Conservation (phyloP, 768 basidiomycete species). For the Tylopilus vinaceipallidus region DNA sequence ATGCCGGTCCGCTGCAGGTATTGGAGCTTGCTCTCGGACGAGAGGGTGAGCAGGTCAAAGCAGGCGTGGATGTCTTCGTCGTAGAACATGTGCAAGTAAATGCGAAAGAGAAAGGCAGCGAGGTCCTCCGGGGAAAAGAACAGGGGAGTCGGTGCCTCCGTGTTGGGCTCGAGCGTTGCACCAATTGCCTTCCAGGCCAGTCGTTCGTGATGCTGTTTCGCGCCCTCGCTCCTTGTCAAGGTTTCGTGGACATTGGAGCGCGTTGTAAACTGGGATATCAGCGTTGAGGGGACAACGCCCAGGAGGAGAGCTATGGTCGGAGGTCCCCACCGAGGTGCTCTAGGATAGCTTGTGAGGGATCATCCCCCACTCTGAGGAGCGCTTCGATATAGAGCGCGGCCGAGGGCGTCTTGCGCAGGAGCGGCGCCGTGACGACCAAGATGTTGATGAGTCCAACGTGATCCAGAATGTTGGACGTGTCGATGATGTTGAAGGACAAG, state of each 20-base stretch:
- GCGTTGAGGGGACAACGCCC: conserved; percentile 22
- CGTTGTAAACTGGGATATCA: conserved; percentile 25
- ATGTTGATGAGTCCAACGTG: conserved; percentile 28
- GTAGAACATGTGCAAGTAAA: conserved; percentile 29
- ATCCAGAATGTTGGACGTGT: conserved; percentile 31
- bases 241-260: conserved; percentile 24
- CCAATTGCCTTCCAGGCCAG: conserved; percentile 24
- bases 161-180: too few species aligned
- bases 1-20: conserved; percentile 10
- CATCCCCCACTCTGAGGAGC: conserved; percentile 14
- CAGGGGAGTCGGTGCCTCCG: not conserved
- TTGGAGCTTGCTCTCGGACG: not conserved
- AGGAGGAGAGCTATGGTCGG: conserved; percentile 22
- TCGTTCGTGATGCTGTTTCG: conserved; percentile 23
- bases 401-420: conserved; percentile 17
- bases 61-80: conserved; percentile 17
- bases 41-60: not conserved
- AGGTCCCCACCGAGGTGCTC: conserved; percentile 26
- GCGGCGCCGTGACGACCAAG: conserved; percentile 20
- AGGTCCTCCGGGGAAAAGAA: conserved; percentile 20
- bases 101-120: conserved; percentile 15
- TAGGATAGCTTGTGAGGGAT: conserved; percentile 13
- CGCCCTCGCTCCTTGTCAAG: not conserved
- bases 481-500: conserved; percentile 30
- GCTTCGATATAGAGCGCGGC: conserved; percentile 30